Evolutionary conservation across 805 yeast genomes (phyloP), one percentile per base, ranked within the genome.

Genomic region (Cyberlindnera misumaiensis): DNA sequence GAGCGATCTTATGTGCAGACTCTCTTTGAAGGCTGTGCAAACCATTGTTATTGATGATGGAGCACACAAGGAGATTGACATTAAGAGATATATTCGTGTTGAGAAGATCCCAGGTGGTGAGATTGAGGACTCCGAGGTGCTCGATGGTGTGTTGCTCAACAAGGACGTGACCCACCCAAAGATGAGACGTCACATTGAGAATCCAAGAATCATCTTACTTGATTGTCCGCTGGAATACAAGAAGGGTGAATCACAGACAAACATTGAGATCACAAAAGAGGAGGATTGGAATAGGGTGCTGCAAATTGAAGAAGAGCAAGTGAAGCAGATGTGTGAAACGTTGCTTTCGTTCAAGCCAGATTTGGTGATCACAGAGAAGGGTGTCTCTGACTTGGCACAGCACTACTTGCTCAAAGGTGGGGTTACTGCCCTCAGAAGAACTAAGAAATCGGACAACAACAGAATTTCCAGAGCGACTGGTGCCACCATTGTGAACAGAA

Each of bases 71-170:
- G 96, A 90, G 60, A 84, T 93, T 49, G 98, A 93, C 62, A 77
- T 80, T 58, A 93, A 93, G 70, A 75, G 97, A 62, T 93, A 87
- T 58, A 90, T 83, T 16, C 78, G 96, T 49, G 77, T 93, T 42
- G 98, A 93, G 65, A 93, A 93, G 68, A 83, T 93, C 44, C 96
- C 98, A 32, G 99, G 99, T 56, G 98, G 97, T 30, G 98, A 93
- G 50, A 87, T 93, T 46, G 81, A 86, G 51, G 96, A 90, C 52
- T 79, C 89, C 33, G 72, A 72, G 46, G 96, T 93, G 12, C 70
- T 93, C 55, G 89, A 84, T 55, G 99, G 99, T 47, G 83, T 90
- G 37, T 68, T 93, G 65, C 73, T 93, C 53, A 93, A 93, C 69
- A 93, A 93, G 64, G 99, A 93, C 59, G 94, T 93, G 41, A 88